Percentiles rank a stretch among this genome's conserved stretches.
Conservation (phyloP, 2,329 filamentous ascomycete species). For the Venturia oleaginea region DNA sequence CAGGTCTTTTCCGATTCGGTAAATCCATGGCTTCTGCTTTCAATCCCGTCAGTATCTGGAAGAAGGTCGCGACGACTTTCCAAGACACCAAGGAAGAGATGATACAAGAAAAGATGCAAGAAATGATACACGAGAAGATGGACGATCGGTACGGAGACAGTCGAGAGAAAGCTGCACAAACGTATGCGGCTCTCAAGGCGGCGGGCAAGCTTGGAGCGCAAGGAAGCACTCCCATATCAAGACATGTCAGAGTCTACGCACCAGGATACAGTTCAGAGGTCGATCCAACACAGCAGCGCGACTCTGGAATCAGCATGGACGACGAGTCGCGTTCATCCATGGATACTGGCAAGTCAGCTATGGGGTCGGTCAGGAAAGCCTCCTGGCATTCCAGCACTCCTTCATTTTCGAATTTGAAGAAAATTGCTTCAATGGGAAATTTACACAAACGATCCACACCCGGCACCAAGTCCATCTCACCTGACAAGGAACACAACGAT, state of each 20-base stretch:
- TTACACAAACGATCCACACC: constrained; percentile 1
- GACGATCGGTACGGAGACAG: background rate
- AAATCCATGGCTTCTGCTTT: constrained; percentile 45
- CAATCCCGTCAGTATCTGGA: constrained; percentile 43
- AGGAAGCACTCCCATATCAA: background rate
- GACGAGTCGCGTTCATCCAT: constrained; percentile 11
- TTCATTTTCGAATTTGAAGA: constrained; percentile 26
- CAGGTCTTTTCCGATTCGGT: constrained; percentile 46
- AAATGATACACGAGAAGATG: constrained; percentile 33
- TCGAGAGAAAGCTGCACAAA: constrained; percentile 6
- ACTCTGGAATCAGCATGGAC: constrained; percentile 23
- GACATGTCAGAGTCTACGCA: background rate
- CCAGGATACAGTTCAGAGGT: background rate
- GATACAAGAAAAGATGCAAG: constrained; percentile 29
- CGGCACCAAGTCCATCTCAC: background rate
- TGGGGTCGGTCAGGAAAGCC: background rate
- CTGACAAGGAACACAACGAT: background rate
- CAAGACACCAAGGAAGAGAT: constrained; percentile 36
- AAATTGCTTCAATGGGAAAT: constrained; percentile 24
- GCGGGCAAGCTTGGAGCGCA: constrained; percentile 31
- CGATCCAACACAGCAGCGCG: constrained; percentile 18
- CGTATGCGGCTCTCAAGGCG: constrained; percentile 33
- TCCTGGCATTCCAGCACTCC: constrained; percentile 21
- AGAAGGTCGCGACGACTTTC: constrained; percentile 33
- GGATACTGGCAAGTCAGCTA: constrained; percentile 16